Conservation (phyloP, 768 basidiomycete species). For the Favolaschia claudopus region DNA sequence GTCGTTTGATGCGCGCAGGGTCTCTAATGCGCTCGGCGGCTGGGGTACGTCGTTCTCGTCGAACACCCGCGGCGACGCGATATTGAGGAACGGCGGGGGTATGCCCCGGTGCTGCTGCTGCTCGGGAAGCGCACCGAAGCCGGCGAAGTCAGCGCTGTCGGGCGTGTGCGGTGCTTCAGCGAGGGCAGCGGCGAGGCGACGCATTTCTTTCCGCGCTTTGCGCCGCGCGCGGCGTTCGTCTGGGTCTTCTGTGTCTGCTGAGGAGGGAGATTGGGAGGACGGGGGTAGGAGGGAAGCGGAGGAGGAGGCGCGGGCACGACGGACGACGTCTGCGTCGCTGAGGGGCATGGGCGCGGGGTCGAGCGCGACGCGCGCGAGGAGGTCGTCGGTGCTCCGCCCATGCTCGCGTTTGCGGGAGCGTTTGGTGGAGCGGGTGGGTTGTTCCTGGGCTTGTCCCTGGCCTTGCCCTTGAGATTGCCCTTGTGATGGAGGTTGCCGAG, state of each 20-base stretch:
- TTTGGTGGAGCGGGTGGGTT: no score
- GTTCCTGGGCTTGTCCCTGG: no score
- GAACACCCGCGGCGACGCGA: not conserved
- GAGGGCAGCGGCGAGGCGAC: not conserved
- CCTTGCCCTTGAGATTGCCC: no score
- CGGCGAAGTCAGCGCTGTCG: not conserved
- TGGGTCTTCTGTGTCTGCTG: no score
- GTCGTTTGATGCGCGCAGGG: not conserved
- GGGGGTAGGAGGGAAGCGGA: no score
- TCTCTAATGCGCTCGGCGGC: not conserved
- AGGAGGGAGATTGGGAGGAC: no score
- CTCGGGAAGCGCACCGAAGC: slow-evolving; percentile 5
- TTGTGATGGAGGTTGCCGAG: no score
- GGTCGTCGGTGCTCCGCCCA: not conserved
- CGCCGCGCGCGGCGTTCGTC: slow-evolving; percentile 10
- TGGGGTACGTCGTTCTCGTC: no score
- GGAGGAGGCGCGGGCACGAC: no score
- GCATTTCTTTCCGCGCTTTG: slow-evolving; percentile 14
- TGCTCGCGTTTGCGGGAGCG: no score
- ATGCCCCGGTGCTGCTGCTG: not conserved
- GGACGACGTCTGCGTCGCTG: slow-evolving; percentile 1
- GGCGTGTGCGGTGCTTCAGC: not conserved
- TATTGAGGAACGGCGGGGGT: not conserved
- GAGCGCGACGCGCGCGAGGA: slow-evolving; percentile 1
- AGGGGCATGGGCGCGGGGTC: not conserved